phyloP scores from a whole-genome alignment of 1,284 basidiomycete genomes.

The Ustilago crameri region DNA sequence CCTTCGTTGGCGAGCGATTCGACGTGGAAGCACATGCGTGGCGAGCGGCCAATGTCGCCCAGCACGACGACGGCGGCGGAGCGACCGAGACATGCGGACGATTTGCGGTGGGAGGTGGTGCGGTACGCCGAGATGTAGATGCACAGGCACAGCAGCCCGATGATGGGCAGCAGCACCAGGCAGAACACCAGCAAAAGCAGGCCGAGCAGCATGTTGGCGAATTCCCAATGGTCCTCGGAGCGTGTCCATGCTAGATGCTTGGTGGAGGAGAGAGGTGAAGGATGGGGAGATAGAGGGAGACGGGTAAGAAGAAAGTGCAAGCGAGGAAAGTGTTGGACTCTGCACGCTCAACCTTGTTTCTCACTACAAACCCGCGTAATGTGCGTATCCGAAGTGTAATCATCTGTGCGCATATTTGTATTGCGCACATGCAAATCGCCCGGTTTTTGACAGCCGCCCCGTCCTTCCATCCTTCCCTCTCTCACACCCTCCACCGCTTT shows the following conservation, averaged over 20 bases:
- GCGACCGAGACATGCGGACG: conserved; percentile 33
- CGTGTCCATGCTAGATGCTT: too few relatives aligned
- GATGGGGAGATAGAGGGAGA: background rate
- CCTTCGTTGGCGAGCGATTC: conserved; percentile 85
- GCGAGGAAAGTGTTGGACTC: conserved; percentile 14
- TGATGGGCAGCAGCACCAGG: conserved; percentile 23
- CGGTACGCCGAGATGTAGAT: conserved; percentile 56
- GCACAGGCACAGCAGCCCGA: conserved; percentile 46
- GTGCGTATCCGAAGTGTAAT: background rate
- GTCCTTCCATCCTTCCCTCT: conserved; percentile 1
- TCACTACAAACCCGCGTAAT: background rate
- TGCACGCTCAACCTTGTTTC: background rate
- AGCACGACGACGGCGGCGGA: conserved; percentile 86
- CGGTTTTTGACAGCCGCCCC: conserved; percentile 5
- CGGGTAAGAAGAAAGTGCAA: background rate
- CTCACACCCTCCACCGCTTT: background rate
- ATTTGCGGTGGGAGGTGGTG: conserved; percentile 12
- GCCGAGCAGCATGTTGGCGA: conserved; percentile 33
- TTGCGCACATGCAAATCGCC: background rate
- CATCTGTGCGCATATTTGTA: background rate
- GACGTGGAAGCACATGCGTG: conserved; percentile 98
- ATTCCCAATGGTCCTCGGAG: too few relatives aligned
- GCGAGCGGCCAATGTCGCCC: conserved; percentile 93
- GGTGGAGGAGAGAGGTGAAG: background rate
- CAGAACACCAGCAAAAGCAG: conserved; percentile 39